Evolutionary conservation across 2,329 filamentous ascomycete species (phyloP), one percentile per base, ranked within the genome.

Genomic region (Fusarium hainanense): DNA sequence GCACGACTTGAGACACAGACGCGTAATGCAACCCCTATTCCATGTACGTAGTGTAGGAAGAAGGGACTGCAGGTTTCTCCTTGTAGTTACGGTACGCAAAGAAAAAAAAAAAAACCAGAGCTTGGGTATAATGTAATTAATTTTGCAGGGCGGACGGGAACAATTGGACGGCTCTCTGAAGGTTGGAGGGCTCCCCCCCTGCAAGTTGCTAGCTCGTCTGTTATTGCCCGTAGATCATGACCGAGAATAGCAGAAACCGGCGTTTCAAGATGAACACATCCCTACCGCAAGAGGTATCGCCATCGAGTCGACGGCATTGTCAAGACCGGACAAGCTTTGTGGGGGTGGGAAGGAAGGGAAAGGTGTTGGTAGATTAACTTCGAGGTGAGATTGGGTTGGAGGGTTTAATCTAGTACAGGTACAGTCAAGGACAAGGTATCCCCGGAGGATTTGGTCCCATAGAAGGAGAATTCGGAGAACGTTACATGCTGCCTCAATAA

Each of bases 271-370:
- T 41, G 32, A 20, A 75, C 68, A 34, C 46, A 79, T 79, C 77
- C 73, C 71, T 78, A 63, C 78, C 70, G 23, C 30, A 74, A 70
- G 61, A 55, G 66, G 76, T 16, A 75, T 66, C 55, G 62, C 67
- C 58, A 63, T 73, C 48, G 48, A 62, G 55, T 59, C 65, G 73
- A 68, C 68, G 65, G 66, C 69, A 73, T 76, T 79, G 77, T 79
- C 77, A 78, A 78, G 77, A 76, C 76, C 41, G 72, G 78, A 80
- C 77, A 80, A 79, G 78, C 78, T 80, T 80, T 79, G 74, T 76
- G 73, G 76, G 71, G 72, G 68, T 66, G 68, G 63, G 51, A 63
- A 52, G 41, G 64, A 13, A 59, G 55, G 46, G 59, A 30, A 65
- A 64, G 63, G 66, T 55, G 55, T 64, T 63, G 20, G 50, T 62